Base-by-base conservation (phyloP, 1,139 yeast species). In the Blastobotrys ciferrii region DNA sequence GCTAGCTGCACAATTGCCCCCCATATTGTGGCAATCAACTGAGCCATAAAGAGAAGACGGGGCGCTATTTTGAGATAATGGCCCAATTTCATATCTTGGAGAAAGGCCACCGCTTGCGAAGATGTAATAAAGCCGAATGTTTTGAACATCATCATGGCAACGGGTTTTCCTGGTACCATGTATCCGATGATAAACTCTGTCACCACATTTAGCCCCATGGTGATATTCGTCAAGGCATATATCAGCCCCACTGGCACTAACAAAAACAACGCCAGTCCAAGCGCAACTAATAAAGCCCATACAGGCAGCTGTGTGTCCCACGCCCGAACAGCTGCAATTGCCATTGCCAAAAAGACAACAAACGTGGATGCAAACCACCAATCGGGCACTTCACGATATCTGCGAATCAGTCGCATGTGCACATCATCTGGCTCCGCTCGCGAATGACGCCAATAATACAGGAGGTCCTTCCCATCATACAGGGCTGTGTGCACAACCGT, bases 41-140 rank as follows among this genome's bases (percentile, higher is more conserved):
- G 88, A 4, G 76, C 78, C 38, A 76, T 62, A 67, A 82, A 82
- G 60, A 81, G 65, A 0, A 80, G 71, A 50, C 84, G 71, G 13
- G 87, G 87, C 0, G 85, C 79, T 28, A 83, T 65, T 57, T 81
- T 81, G 57, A 79, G 66, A 57, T 83, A 83, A 55, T 82, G 86
- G 3, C 79, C 87, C 60, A 78, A 62, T 61, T 83, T 83, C 72
- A 80, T 78, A 59, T 81, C 84, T 18, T 73, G 68, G 38, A 78
- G 70, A 62, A 75, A 82, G 45, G 74, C 70, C 42, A 78, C 72
- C 0, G 85, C 85, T 58, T 80, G 85, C 3, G 71, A 70, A 58
- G 78, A 78, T 40, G 81, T 76, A 54, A 78, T 78, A 63, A 74
- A 79, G 11, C 86, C 85, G 58, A 74, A 74, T 1, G 83, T 76